Percentiles rank a stretch among this genome's conserved stretches.
phyloP scores from a whole-genome alignment of 176 grass and related monocot genomes.

The Juncus effusus region DNA sequence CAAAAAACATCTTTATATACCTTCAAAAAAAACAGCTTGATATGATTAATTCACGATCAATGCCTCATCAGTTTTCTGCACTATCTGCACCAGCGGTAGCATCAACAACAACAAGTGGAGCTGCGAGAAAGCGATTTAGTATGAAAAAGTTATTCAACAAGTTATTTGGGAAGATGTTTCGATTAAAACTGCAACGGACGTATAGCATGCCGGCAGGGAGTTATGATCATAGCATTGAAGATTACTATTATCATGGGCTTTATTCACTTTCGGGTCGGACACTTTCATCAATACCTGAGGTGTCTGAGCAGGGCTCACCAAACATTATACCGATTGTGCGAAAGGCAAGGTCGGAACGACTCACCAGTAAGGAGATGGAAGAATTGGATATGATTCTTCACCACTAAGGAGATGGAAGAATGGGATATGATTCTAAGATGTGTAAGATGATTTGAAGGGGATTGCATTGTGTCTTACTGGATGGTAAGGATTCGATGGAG shows the following conservation, averaged over 20 bases:
- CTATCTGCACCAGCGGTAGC: neutral
- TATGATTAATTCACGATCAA: conserved; percentile 16
- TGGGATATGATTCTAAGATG: neutral
- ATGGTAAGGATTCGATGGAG: too few relatives aligned
- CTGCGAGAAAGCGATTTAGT: conserved; percentile 16
- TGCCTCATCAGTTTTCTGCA: conserved; percentile 12
- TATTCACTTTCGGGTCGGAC: neutral
- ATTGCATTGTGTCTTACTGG: too few relatives aligned
- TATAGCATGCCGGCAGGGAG: conserved; percentile 16
- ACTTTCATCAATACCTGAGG: conserved; percentile 32
- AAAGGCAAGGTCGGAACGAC: conserved; percentile 22
- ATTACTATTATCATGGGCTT: conserved; percentile 13
- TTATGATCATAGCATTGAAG: conserved; percentile 15
- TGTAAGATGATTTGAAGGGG: too few relatives aligned
- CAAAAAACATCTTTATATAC: conserved; percentile 21
- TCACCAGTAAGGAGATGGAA: neutral
- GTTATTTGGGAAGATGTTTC: conserved; percentile 21
- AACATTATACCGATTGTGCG: conserved; percentile 22
- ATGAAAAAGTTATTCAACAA: conserved; percentile 21
- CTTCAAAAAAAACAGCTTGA: too few relatives aligned
- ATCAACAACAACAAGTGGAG: neutral
- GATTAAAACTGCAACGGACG: neutral
- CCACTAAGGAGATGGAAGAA: neutral
- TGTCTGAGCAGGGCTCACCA: conserved; percentile 31
- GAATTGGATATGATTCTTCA: conserved; percentile 10